Evolutionary conservation across 441 rosid genomes (phyloP), one percentile per base, ranked within the genome.

Genomic region (Jatropha multifida): DNA sequence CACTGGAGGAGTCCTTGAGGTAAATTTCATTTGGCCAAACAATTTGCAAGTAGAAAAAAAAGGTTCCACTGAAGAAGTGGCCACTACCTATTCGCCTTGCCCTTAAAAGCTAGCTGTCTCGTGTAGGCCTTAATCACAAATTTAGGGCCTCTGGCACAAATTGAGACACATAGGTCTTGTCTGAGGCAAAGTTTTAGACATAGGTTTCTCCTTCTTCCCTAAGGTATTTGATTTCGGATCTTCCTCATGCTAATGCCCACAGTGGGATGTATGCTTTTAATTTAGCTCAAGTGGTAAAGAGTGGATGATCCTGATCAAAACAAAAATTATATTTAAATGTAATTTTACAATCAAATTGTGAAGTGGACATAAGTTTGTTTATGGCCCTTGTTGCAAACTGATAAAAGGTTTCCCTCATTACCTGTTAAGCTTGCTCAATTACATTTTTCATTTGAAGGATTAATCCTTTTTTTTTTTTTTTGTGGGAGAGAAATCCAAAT

Each of bases 1-100:
- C 59, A 92, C 87, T 37, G 99, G 98, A 75, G 99, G 97, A 73
- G 95, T 93, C 42, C 97, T 94, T 32, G 99, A 96, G 99, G 98
- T 96, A 90, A 69, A 49, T 23, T 58, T 58, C 15, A 26, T 42
- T 62, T 14, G 65, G 42, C 14, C 42, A 37, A 59, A 13, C 15
- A 10, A 59, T 59, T 59, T 59, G 63, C 62, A 58, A 27, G 15
- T 27, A 27, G 32, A 49, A 26, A 18, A 69, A 44, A 42, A 44
- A 44, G 7, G 32, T 20, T 20, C 37, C 56, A 32, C 20, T 26
- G n/a, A 13, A 20, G 72, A 37, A 46, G 46, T 64, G 13, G 48
- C 20, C 51, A 63, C 3, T 60, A 27, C 44, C 18, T 62, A 41
- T 32, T 74, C 32, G 18, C 32, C 38, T 7, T 37, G 62, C 42